These are phyloP conservation scores for Plasmodium falciparum DNA, from an alignment of 169 alveolate genomes.

Conservation along the genomic window DNA sequence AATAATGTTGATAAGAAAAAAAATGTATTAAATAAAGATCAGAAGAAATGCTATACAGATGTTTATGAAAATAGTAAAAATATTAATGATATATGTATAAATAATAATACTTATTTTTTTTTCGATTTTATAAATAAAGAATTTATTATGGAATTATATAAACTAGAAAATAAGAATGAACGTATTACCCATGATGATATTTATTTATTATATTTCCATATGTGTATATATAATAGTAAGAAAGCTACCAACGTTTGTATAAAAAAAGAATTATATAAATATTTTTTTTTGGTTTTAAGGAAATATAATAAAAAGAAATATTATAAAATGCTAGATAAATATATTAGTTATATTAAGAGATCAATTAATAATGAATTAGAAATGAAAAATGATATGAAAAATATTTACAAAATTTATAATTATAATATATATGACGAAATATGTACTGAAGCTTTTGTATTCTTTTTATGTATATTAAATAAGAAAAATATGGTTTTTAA, in stretches of 20 bases:
- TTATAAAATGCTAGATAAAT: conserved; percentile 39
- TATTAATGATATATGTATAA: conserved; percentile 5
- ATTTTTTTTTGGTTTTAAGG: conserved; percentile 58
- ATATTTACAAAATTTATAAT: conserved; percentile 57
- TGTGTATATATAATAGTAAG: conserved; percentile 64
- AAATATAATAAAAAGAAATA: conserved; percentile 59
- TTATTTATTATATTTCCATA: conserved; percentile 46
- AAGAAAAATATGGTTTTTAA: conserved; percentile 37
- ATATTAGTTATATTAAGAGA: conserved; percentile 28
- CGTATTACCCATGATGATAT: conserved; percentile 46
- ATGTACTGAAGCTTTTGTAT: conserved; percentile 37
- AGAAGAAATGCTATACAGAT: background rate
- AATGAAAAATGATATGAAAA: conserved; percentile 19
- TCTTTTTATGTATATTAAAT: conserved; percentile 45
- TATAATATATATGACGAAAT: conserved; percentile 30
- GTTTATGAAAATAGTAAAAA: conserved; percentile 1
- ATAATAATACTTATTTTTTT: conserved; percentile 29
- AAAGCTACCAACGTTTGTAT: conserved; percentile 44
- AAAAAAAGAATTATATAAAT: conserved; percentile 34
- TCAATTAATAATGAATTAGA: conserved; percentile 33
- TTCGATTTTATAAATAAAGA: conserved; percentile 28
- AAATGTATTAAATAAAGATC: background rate
- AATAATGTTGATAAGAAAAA: background rate
- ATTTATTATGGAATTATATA: conserved; percentile 22
- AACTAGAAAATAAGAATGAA: conserved; percentile 21